Evolutionary conservation across 768 basidiomycete species (phyloP).

Genomic region (Termitomyces sp.): DNA sequence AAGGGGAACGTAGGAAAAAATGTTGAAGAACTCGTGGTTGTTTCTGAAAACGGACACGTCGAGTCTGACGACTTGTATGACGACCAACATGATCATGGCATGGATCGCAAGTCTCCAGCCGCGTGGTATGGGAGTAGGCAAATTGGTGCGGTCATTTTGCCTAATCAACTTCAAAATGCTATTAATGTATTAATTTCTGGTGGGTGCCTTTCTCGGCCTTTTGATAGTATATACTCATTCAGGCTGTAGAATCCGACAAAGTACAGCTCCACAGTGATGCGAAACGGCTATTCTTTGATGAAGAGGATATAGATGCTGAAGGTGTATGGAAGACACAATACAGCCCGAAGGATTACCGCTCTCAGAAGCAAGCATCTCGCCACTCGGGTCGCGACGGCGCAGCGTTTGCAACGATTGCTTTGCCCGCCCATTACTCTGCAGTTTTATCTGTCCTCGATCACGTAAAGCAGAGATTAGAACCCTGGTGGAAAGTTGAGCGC

Average conservation of each 20-base stretch:
- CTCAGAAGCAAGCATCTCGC: slow-evolving; percentile 46
- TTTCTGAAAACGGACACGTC: slow-evolving; percentile 29
- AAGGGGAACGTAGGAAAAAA: slow-evolving; percentile 22
- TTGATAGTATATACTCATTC: slow-evolving; percentile 3
- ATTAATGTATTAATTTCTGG: slow-evolving; percentile 66
- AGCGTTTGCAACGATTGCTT: slow-evolving; percentile 80
- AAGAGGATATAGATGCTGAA: slow-evolving; percentile 18
- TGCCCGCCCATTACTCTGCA: slow-evolving; percentile 82
- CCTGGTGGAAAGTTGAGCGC: slow-evolving; percentile 50
- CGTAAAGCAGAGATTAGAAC: slow-evolving; percentile 55
- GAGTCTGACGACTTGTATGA: slow-evolving; percentile 26
- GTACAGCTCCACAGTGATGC: slow-evolving; percentile 61
- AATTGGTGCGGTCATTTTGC: slow-evolving; percentile 67
- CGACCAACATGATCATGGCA: slow-evolving; percentile 20
- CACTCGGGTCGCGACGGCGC: slow-evolving; percentile 70
- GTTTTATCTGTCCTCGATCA: slow-evolving; percentile 72
- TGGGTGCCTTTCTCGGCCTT: slow-evolving; percentile 22
- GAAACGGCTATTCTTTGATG: slow-evolving; percentile 57
- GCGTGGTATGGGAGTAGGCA: slow-evolving; percentile 73
- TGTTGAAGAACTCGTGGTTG: slow-evolving; percentile 52
- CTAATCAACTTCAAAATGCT: slow-evolving; percentile 61
- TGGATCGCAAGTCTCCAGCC: slow-evolving; percentile 66
- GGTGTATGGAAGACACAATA: slow-evolving; percentile 52
- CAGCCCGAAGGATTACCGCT: slow-evolving; percentile 49
- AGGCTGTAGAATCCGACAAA: slow-evolving; percentile 54